A percentile compares a stretch with the other conserved stretches of the same genome.
Conservation (phyloP, 2,329 filamentous ascomycete species). For the Sporothrix luriei region DNA sequence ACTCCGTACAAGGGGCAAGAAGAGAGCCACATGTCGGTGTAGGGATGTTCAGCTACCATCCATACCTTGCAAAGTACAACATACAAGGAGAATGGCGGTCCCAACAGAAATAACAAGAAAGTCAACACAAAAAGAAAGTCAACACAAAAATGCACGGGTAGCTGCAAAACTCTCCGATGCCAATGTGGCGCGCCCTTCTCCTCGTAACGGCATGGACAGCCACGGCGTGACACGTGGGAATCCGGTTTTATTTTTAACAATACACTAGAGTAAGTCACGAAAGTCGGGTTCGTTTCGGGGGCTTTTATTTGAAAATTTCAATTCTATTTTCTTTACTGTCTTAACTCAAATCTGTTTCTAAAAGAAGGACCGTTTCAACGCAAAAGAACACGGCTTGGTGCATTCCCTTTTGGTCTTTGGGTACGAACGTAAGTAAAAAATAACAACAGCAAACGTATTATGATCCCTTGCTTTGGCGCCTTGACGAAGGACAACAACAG, state of each 20-base stretch:
- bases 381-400: not conserved
- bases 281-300: too few species aligned
- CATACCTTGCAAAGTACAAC: not conserved
- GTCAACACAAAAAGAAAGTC: not conserved
- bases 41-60: not conserved
- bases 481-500: not conserved
- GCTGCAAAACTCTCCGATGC: slow-evolving; percentile 18
- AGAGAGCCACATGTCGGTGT: not conserved
- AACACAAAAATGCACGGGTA: not conserved
- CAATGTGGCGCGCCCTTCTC: not conserved
- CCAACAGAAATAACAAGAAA: not conserved
- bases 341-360: slow-evolving; percentile 1
- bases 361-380: not conserved
- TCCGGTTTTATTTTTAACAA: not conserved
- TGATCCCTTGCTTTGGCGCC: slow-evolving; percentile 10
- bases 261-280: too few species aligned
- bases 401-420: not conserved
- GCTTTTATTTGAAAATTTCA: too few species aligned
- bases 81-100: not conserved
- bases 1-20: not conserved
- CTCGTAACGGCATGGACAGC: not conserved
- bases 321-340: too few species aligned
- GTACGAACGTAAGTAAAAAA: slow-evolving; percentile 23
- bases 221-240: slow-evolving; percentile 12
- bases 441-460: not conserved